A percentile compares a stretch with the other conserved stretches of the same genome.
phyloP scores from a whole-genome alignment of 768 basidiomycete genomes.

The Macrocybe gigantea region DNA sequence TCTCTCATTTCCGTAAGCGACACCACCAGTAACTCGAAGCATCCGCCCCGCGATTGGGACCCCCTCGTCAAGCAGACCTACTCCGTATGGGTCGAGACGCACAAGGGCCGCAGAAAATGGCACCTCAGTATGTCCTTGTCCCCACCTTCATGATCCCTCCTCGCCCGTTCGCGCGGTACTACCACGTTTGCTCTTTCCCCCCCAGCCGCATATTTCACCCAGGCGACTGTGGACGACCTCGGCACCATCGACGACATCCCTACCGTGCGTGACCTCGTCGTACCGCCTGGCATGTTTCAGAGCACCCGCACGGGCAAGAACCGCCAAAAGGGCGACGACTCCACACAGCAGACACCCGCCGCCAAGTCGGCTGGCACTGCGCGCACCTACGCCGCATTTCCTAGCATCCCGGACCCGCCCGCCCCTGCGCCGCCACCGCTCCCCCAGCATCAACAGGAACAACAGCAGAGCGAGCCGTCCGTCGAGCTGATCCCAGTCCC shows the following conservation, averaged over 20 bases:
- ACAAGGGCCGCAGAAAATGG: slow-evolving; percentile 69
- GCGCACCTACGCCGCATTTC: slow-evolving; percentile 36
- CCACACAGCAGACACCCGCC: slow-evolving; percentile 14
- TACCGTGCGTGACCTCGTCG: slow-evolving; percentile 49
- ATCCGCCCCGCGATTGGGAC: slow-evolving; percentile 58
- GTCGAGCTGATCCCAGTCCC: slow-evolving; percentile 16
- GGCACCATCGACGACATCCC: slow-evolving; percentile 66
- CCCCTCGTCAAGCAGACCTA: slow-evolving; percentile 80
- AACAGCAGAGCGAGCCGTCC: slow-evolving; percentile 12
- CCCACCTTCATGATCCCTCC: neutral
- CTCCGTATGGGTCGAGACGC: slow-evolving; percentile 68
- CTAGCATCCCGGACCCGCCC: slow-evolving; percentile 4
- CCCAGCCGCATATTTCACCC: slow-evolving; percentile 80
- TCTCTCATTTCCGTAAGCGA: neutral
- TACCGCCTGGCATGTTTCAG: slow-evolving; percentile 64
- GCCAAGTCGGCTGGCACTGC: slow-evolving; percentile 17
- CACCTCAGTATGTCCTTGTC: slow-evolving; percentile 58
- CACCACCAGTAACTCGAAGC: slow-evolving; percentile 18
- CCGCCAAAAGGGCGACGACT: slow-evolving; percentile 38
- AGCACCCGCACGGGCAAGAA: slow-evolving; percentile 58
- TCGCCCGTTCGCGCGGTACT: neutral
- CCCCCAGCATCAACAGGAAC: slow-evolving; percentile 15
- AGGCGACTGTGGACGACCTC: slow-evolving; percentile 64
- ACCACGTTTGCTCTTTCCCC: neutral
- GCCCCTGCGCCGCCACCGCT: slow-evolving; percentile 21